phyloP scores from a whole-genome alignment of 306 rosid genomes.

The Castanospermum australe region DNA sequence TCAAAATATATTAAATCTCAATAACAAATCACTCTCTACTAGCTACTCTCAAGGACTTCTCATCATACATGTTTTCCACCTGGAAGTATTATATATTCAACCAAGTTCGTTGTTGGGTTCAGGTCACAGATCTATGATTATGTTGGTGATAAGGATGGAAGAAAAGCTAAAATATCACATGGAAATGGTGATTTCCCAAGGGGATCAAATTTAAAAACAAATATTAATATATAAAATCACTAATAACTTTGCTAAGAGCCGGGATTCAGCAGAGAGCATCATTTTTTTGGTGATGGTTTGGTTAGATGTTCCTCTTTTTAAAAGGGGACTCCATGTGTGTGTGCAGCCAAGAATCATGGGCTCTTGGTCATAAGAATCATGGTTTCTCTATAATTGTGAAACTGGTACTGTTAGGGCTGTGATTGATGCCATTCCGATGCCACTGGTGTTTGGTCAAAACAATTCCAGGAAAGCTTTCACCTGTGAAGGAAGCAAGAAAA shows the following conservation, averaged over 20 bases:
- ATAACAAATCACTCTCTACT: not conserved
- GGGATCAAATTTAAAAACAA: not conserved
- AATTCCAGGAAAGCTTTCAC: conserved; percentile 11
- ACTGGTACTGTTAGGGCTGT: conserved; percentile 14
- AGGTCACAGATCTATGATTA: conserved; percentile 38
- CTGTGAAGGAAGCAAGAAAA: not conserved
- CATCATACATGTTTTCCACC: conserved; percentile 27
- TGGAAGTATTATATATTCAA: not conserved
- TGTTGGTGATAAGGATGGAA: conserved; percentile 40
- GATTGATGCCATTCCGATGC: conserved; percentile 44
- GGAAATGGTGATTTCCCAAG: conserved; percentile 33
- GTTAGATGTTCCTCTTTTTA: conserved; percentile 25
- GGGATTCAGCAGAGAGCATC: conserved; percentile 38
- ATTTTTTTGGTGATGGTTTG: conserved; percentile 31
- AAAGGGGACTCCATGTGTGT: conserved; percentile 40
- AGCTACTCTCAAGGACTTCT: conserved; percentile 3
- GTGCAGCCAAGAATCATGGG: conserved; percentile 56
- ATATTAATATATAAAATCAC: not conserved
- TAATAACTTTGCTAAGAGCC: conserved; percentile 24
- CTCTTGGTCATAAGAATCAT: conserved; percentile 24
- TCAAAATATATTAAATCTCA: not conserved
- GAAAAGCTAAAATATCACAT: conserved; percentile 35
- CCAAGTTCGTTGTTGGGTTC: conserved; percentile 18
- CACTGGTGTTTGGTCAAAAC: conserved; percentile 35
- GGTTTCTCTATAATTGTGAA: conserved; percentile 47